Evolutionary conservation across 108 stramenopile species (phyloP).

Genomic region (Licmophora abbreviata): DNA sequence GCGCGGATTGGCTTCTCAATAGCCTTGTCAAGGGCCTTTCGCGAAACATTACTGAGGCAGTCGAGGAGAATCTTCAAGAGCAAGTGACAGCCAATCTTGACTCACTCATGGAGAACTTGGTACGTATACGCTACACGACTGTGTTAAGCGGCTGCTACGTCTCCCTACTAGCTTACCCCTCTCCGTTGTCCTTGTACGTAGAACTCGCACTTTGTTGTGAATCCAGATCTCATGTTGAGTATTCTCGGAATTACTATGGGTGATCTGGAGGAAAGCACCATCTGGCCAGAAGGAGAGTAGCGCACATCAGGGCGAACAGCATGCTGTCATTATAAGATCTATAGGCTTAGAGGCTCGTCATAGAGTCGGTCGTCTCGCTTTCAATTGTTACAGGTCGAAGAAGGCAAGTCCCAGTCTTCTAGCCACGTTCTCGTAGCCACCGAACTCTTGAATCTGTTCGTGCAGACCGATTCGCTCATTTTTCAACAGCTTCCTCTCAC

Average conservation of each 20-base stretch:
- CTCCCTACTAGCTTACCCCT: too few species aligned
- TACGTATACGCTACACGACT: too few species aligned
- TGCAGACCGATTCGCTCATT: slow-evolving; percentile 18
- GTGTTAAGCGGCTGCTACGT: too few species aligned
- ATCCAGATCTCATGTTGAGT: slow-evolving; percentile 61
- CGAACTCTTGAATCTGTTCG: slow-evolving; percentile 31
- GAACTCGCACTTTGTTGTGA: slow-evolving; percentile 60
- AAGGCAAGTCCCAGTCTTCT: slow-evolving; percentile 41
- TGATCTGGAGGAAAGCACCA: slow-evolving; percentile 66
- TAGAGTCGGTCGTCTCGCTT: too few species aligned
- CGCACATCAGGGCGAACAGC: too few species aligned
- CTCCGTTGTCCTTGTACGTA: too few species aligned
- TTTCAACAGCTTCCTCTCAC: slow-evolving; percentile 15
- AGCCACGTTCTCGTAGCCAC: slow-evolving; percentile 74
- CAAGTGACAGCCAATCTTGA: slow-evolving; percentile 56
- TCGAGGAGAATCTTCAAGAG: slow-evolving; percentile 61
- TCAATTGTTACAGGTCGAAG: too few species aligned
- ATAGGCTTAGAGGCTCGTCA: too few species aligned
- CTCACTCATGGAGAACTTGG: slow-evolving; percentile 45
- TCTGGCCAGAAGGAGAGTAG: slow-evolving; percentile 40
- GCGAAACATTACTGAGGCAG: slow-evolving; percentile 57
- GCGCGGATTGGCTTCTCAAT: slow-evolving; percentile 74
- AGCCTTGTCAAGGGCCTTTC: slow-evolving; percentile 58
- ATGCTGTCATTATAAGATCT: too few species aligned
- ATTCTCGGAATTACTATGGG: slow-evolving; percentile 65